Conservation (phyloP, 352 stramenopile species). For the Phytophthora pinifolia region DNA sequence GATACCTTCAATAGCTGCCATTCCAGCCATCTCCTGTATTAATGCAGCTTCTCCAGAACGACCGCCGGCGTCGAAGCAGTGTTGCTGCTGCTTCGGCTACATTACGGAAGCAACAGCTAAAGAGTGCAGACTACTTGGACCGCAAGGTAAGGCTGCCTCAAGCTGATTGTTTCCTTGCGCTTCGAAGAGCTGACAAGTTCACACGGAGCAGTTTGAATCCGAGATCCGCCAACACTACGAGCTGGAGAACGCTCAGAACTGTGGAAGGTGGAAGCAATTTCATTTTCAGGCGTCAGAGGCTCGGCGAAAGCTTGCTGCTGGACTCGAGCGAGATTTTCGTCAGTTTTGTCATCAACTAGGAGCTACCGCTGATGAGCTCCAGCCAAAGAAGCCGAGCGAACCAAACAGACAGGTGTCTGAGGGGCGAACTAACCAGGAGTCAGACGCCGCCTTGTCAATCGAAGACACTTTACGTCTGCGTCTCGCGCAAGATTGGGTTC, state of each 20-base stretch:
- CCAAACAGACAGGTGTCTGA: background rate
- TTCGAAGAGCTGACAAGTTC: background rate
- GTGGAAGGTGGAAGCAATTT: constrained; percentile 52
- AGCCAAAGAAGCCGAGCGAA: background rate
- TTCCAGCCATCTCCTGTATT: constrained; percentile 62
- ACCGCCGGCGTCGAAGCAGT: constrained; percentile 25
- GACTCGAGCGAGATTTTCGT: constrained; percentile 35
- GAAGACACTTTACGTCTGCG: constrained; percentile 28
- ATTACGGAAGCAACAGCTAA: constrained; percentile 30
- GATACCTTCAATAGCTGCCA: constrained; percentile 25
- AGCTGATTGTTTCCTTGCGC: background rate
- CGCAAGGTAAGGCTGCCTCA: constrained; percentile 37
- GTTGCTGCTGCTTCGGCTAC: constrained; percentile 18
- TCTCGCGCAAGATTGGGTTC: constrained; percentile 48
- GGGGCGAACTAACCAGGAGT: constrained; percentile 12
- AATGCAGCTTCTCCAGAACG: constrained; percentile 40
- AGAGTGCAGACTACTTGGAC: constrained; percentile 52
- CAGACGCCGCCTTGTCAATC: constrained; percentile 2
- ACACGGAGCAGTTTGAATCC: constrained; percentile 42
- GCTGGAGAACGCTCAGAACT: constrained; percentile 47
- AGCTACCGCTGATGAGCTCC: background rate
- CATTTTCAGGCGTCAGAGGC: constrained; percentile 34
- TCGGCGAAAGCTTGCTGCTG: constrained; percentile 20
- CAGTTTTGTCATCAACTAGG: constrained; percentile 26
- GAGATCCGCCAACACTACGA: constrained; percentile 65